Evolutionary conservation across 192 early-diverging fungal genomes (phyloP), one percentile per base, ranked within the genome.

Genomic region (Coemansia sp.): DNA sequence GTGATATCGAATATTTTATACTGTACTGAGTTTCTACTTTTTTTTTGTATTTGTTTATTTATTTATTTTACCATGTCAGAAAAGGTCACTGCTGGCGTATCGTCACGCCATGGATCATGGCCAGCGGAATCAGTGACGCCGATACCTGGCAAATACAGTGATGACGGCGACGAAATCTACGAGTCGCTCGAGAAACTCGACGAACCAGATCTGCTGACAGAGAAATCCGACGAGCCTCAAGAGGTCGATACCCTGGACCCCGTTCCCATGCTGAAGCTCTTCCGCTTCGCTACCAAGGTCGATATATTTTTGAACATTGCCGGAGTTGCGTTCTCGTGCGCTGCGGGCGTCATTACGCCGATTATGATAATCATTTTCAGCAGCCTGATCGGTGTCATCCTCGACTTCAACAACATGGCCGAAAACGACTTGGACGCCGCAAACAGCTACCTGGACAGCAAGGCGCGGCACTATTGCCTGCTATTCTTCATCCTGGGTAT

Each of bases 231-330:
- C 23, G 12, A 25, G 16, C n/a, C 14, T 10, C 6, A 45, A 4
- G n/a, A 43, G 4, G 14, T 45, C 16, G 62, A 56, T 6, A 12
- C 56, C 27, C 43, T 49, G 1, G n/a, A 18, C 14, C 64, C 82
- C 5, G 66, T 89, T 4, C 55, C 84, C 2, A 61, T 88, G 14
- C 52, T 77, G 40, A 56, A 81, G 62, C 77, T 95, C 35, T 92
- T 87, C 59, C 84, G 86, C 11, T 95, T 89, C 65, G 86, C 90
- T 5, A 81, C 82, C 35, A 65, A 80, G 28, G 32, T 62, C 1
- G 90, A 92, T 56, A 67, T 65, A 33, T 14, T 84, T 22, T 78
- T 86, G 32, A 84, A 82, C 50, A 16, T 77, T 18, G n/a, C 83
- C 40, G 83, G 82, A n/a, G 33, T 62, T 10, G 33, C 73, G 12